phyloP scores from a whole-genome alignment of 2,329 filamentous ascomycete species.

The Lasiodiplodia gonubiensis region DNA sequence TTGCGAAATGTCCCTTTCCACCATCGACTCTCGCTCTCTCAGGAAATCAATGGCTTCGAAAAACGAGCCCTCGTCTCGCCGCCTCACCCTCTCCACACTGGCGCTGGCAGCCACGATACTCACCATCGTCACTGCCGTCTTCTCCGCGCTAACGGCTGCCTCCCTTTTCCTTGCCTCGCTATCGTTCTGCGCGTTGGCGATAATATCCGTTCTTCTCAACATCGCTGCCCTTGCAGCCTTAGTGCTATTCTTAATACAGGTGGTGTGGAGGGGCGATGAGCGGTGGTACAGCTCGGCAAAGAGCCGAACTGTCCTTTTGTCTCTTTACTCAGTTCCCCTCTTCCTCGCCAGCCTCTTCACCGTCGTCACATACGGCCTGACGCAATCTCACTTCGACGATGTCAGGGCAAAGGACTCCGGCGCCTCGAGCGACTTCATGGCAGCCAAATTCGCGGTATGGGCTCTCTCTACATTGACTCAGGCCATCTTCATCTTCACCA shows the following conservation, averaged over 20 bases:
- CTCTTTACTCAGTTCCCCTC: slow-evolving; percentile 36
- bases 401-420: neutral
- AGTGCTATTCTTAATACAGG: slow-evolving; percentile 33
- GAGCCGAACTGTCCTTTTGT: slow-evolving; percentile 33
- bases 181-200: slow-evolving; percentile 38
- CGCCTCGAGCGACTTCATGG: slow-evolving; percentile 37
- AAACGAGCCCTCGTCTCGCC: neutral
- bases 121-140: slow-evolving; percentile 43
- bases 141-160: slow-evolving; percentile 44
- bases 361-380: slow-evolving; percentile 20
- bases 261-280: slow-evolving; percentile 31
- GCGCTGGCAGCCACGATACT: slow-evolving; percentile 38
- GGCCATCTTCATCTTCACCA: slow-evolving; percentile 35
- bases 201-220: slow-evolving; percentile 41
- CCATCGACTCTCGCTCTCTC: slow-evolving; percentile 26
- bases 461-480: slow-evolving; percentile 40
- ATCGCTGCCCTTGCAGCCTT: slow-evolving; percentile 35
- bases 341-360: slow-evolving; percentile 30
- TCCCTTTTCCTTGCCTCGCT: slow-evolving; percentile 38
- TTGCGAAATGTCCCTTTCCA: slow-evolving; percentile 20
- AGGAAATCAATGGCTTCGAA: slow-evolving; percentile 15
- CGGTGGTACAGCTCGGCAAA: slow-evolving; percentile 24
- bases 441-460: slow-evolving; percentile 46
- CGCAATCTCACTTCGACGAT: slow-evolving; percentile 29
- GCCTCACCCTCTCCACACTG: slow-evolving; percentile 36